Percentiles rank a stretch among this genome's conserved stretches.
Evolutionary conservation across 768 basidiomycete species (phyloP).

Genomic region (Boletus reticuloceps): DNA sequence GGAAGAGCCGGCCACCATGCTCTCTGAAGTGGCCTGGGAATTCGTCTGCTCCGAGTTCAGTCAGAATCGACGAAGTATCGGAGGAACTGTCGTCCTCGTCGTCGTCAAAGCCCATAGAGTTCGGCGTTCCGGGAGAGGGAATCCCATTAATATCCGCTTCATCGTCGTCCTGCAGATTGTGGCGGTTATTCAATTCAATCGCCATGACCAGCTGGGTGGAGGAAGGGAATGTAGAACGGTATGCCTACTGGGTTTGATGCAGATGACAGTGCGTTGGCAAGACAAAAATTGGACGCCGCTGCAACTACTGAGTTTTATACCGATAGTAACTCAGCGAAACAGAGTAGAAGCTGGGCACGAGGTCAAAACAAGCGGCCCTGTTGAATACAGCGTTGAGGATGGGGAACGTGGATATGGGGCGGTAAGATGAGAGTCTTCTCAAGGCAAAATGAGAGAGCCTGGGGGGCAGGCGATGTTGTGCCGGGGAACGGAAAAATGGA

Average conservation of each 20-base stretch:
- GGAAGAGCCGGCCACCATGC: constrained; percentile 60
- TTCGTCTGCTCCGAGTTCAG: constrained; percentile 50
- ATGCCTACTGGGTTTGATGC: constrained; percentile 23
- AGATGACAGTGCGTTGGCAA: constrained; percentile 36
- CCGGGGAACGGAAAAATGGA: constrained; percentile 1
- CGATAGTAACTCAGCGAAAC: constrained; percentile 40
- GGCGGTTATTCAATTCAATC: constrained; percentile 25
- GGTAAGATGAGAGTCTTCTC: constrained; percentile 15
- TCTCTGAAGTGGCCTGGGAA: constrained; percentile 62
- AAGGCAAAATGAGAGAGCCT: constrained; percentile 11
- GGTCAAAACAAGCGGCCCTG: constrained; percentile 34
- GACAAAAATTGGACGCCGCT: constrained; percentile 37
- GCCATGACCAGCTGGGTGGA: constrained; percentile 22
- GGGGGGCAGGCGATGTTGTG: constrained; percentile 6
- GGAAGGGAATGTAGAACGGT: constrained; percentile 7
- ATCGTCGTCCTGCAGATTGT: constrained; percentile 21
- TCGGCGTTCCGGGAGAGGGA: constrained; percentile 8
- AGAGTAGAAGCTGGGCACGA: constrained; percentile 38
- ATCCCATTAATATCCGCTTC: constrained; percentile 8
- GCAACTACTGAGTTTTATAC: constrained; percentile 39
- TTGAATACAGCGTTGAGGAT: constrained; percentile 22
- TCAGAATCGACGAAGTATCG: constrained; percentile 42
- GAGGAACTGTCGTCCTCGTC: constrained; percentile 38
- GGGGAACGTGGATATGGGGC: constrained; percentile 18
- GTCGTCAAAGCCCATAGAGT: constrained; percentile 15